These are phyloP conservation scores for Suhomyces coccinellae DNA, from an alignment of 1,139 yeast species.

Conservation along the genomic window DNA sequence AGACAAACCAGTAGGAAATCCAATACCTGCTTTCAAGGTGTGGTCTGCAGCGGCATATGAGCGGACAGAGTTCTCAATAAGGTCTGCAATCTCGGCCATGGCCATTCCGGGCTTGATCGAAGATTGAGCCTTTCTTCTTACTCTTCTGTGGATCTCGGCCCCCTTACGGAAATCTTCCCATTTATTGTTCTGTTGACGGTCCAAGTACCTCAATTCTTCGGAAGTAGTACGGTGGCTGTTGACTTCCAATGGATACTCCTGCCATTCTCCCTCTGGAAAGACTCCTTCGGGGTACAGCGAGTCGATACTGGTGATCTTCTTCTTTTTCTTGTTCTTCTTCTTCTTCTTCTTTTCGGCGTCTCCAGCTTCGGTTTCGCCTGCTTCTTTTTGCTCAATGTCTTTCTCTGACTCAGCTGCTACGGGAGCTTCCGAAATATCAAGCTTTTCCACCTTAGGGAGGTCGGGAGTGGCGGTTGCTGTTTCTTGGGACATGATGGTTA, in stretches of 20 bases:
- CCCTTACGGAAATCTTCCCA: conserved; percentile 95
- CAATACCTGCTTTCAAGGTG: conserved; percentile 77
- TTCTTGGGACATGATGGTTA: conserved; percentile 3
- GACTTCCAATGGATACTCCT: conserved; percentile 68
- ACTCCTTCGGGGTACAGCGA: conserved; percentile 67
- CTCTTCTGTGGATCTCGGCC: conserved; percentile 93
- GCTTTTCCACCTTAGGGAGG: conserved; percentile 7
- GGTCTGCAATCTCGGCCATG: conserved; percentile 85
- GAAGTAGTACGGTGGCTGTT: conserved; percentile 77
- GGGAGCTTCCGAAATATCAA: conserved; percentile 8
- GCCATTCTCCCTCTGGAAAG: conserved; percentile 90
- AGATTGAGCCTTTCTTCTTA: conserved; percentile 74
- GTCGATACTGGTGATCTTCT: conserved; percentile 58
- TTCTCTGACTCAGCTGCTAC: not conserved
- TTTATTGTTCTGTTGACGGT: conserved; percentile 59
- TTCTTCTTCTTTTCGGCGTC: conserved; percentile 10
- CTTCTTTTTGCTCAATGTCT: conserved; percentile 16
- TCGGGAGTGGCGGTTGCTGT: not conserved
- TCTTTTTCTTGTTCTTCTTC: conserved; percentile 48
- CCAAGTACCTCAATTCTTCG: conserved; percentile 82
- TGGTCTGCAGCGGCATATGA: conserved; percentile 68
- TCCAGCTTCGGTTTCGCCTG: conserved; percentile 40
- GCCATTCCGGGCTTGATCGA: conserved; percentile 88
- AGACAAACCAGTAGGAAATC: conserved; percentile 96
- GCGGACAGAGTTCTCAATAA: conserved; percentile 83